Evolutionary conservation across 768 basidiomycete species (phyloP).

Genomic region (Amanita pseudoporphyria): DNA sequence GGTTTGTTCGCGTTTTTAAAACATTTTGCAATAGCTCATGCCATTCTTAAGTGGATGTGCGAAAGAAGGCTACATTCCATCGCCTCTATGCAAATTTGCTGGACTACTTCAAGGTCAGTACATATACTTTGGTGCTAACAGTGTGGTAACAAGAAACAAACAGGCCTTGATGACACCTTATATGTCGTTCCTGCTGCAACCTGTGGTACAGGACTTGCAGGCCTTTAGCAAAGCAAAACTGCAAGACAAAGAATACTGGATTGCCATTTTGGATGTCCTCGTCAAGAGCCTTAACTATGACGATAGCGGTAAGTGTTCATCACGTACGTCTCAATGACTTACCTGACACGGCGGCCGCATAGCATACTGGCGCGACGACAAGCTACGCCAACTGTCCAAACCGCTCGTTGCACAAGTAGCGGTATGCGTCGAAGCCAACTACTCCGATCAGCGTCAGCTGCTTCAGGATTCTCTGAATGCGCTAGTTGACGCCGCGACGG

Average conservation of each 20-base stretch:
- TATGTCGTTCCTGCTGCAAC: slow-evolving; percentile 64
- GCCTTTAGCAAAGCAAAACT: slow-evolving; percentile 27
- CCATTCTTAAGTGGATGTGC: neutral
- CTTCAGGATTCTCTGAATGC: slow-evolving; percentile 45
- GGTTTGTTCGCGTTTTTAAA: slow-evolving; percentile 24
- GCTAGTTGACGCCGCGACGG: slow-evolving; percentile 40
- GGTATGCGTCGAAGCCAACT: slow-evolving; percentile 24
- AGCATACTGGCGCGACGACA: slow-evolving; percentile 91
- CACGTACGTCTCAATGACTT: neutral
- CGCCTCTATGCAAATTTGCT: slow-evolving; percentile 65
- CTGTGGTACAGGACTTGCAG: slow-evolving; percentile 55
- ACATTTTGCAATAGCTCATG: neutral
- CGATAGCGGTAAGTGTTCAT: slow-evolving; percentile 55
- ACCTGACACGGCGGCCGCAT: neutral
- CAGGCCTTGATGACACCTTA: slow-evolving; percentile 89
- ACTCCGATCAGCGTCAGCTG: slow-evolving; percentile 11
- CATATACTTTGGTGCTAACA: neutral
- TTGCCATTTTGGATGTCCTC: slow-evolving; percentile 46
- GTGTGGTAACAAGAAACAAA: neutral
- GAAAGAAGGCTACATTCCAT: slow-evolving; percentile 62
- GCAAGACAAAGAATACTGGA: slow-evolving; percentile 48
- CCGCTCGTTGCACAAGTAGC: slow-evolving; percentile 60
- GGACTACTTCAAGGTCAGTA: slow-evolving; percentile 77
- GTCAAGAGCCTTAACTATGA: slow-evolving; percentile 67
- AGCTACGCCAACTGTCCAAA: slow-evolving; percentile 50